A percentile compares a stretch with the other conserved stretches of the same genome.
Conservation (phyloP, 164 flowering plant genomes). For the Cinnamomum micranthum region DNA sequence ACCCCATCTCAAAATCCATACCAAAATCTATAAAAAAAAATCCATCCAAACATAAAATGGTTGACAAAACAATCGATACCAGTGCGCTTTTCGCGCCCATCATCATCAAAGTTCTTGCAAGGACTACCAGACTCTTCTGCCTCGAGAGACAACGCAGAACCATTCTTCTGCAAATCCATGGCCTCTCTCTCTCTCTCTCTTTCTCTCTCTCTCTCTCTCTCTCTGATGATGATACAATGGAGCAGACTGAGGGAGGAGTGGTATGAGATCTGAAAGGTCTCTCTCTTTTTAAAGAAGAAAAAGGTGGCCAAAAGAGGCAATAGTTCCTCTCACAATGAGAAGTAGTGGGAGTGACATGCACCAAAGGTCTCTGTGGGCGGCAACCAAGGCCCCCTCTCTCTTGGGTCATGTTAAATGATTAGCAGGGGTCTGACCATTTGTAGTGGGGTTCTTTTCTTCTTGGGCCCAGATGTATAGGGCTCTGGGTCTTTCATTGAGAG, state of each 20-base stretch:
- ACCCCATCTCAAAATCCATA: neutral
- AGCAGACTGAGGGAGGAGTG: neutral
- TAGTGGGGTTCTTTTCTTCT: neutral
- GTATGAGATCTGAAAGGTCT: neutral
- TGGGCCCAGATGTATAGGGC: neutral
- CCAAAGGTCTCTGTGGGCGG: no score
- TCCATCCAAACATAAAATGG: neutral
- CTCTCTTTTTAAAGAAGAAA: neutral
- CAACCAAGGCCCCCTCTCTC: no score
- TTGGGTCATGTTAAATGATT: neutral
- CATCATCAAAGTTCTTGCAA: constrained; percentile 53
- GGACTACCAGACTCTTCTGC: constrained; percentile 4
- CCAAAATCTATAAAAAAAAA: neutral
- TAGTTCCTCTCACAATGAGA: no score
- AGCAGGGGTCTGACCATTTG: neutral
- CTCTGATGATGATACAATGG: neutral
- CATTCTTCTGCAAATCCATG: constrained; percentile 1
- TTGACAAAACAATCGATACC: constrained; percentile 25
- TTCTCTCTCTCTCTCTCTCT: neutral
- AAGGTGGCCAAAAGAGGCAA: neutral
- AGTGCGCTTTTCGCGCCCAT: constrained; percentile 61
- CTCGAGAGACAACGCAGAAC: neutral
- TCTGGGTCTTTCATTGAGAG: neutral
- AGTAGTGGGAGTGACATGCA: no score
- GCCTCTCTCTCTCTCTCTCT: neutral